Base-by-base conservation (phyloP, 2,329 filamentous ascomycete species). In the Paecilomyces niveus region DNA sequence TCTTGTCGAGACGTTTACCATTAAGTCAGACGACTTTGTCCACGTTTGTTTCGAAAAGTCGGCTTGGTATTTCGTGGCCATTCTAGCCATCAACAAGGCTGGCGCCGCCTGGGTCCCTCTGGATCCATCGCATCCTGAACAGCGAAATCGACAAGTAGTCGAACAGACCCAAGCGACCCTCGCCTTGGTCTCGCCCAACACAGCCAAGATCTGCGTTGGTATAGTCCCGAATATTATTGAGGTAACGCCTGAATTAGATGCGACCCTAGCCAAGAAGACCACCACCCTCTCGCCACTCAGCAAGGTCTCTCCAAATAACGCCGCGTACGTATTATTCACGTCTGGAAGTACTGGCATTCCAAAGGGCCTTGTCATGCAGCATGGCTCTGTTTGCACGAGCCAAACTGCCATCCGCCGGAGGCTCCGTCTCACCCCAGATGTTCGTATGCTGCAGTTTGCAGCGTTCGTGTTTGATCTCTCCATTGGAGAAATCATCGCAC, bases 281-380 rank as follows among this genome's bases (percentile, higher is more conserved):
- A n/a, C n/a, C n/a, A n/a, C n/a, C n/a, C n/a, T n/a, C n/a, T n/a
- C n/a, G n/a, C n/a, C n/a, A n/a, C 33, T 39, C 8, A 8, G 8
- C 33, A 15, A 8, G 33, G 33, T 39, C 33, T 8, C 8, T 39
- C 33, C 33, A 15, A 8, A 24, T 32, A 31, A 56, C 54, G 33
- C 51, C 10, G 58, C 58, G 11, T 59, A 45, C 26, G 51, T 57
- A 5, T 15, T 59, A 9, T 59, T 59, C 45, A 57, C 58, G 3
- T 59, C 58, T 6, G 58, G 58, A 8, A 57, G 31, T 13, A 60
- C 58, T 10, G 58, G 58, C 7, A 10, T 22, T 3, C 58, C 58
- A 1, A 60, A 60, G 15, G 58, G 56, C 4, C 33, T 57, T 10
- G 31, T 58, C 11, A 35, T 54, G 9, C 35, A 56, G 8, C 56